These are phyloP conservation scores for Barbatosphaeria neglecta DNA, from an alignment of 495 filamentous ascomycete species.

Conservation along the genomic window DNA sequence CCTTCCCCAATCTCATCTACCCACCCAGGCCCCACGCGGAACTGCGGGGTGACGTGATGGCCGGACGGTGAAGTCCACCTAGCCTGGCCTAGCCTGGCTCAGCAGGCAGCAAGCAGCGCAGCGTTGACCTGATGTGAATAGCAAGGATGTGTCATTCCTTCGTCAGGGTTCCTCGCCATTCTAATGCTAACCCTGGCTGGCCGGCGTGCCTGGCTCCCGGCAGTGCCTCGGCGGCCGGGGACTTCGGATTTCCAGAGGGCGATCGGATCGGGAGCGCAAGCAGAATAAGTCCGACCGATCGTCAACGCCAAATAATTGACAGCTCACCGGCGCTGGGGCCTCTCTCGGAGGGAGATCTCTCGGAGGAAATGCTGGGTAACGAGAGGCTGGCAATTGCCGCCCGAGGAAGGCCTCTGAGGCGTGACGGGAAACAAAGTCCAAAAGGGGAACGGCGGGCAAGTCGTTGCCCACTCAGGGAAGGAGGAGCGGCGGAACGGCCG, in stretches of 20 bases:
- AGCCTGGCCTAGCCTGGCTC: not conserved
- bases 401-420: not conserved
- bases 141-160: not conserved
- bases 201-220: too few relatives aligned
- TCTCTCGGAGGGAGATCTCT: too few relatives aligned
- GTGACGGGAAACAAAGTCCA: not conserved
- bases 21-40: not conserved
- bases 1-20: not conserved
- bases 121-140: not conserved
- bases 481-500: too few relatives aligned
- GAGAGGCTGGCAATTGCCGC: not conserved
- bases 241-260: too few relatives aligned
- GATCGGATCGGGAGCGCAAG: not conserved
- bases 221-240: not conserved
- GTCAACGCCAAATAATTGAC: not conserved
- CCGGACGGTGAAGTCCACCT: not conserved
- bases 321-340: not conserved
- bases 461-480: too few relatives aligned
- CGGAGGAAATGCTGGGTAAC: not conserved
- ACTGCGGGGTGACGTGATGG: not conserved
- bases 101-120: not conserved
- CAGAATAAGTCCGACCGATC: too few relatives aligned
- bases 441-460: too few relatives aligned
- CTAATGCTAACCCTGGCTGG: not conserved
- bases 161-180: not conserved